Evolutionary conservation across 495 filamentous ascomycete species (phyloP).

Genomic region (Aspergillus asperescens): DNA sequence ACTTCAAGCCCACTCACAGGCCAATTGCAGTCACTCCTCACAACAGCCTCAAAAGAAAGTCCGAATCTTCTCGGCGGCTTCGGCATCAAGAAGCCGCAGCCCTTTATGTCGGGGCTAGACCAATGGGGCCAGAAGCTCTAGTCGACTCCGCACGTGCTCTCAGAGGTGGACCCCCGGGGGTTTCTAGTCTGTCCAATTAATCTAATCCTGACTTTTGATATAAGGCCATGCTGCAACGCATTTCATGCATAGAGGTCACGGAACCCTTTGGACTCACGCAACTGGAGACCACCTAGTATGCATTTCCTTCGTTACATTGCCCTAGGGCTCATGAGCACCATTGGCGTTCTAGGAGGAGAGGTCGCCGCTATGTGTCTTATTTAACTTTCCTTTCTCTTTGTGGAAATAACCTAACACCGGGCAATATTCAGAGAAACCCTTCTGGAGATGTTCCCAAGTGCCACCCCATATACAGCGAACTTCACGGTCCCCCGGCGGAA

Average conservation of each 20-base stretch:
- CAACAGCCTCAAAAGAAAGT: not conserved
- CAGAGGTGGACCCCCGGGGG: not conserved
- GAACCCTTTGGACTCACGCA: too few species aligned
- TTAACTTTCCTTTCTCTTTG: too few species aligned
- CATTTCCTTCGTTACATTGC: slow-evolving; percentile 3
- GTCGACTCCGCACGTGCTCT: not conserved
- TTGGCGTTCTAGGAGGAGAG: not conserved
- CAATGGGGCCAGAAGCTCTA: not conserved
- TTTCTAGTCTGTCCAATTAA: not conserved
- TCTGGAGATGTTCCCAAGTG: slow-evolving; percentile 5
- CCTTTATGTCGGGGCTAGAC: not conserved
- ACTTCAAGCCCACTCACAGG: not conserved
- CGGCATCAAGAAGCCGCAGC: not conserved
- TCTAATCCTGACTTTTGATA: slow-evolving; percentile 1
- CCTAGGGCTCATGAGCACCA: not conserved
- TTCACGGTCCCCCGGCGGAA: slow-evolving; percentile 8
- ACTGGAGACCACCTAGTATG: not conserved
- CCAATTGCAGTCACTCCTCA: not conserved
- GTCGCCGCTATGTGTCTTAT: slow-evolving; percentile 11
- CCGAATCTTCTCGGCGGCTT: slow-evolving; percentile 9
- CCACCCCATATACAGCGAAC: slow-evolving; percentile 10
- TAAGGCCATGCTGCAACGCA: not conserved
- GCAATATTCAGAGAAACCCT: slow-evolving; percentile 1
- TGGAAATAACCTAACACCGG: not conserved
- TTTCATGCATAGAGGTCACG: too few species aligned